phyloP scores from a whole-genome alignment of 202 grass and related monocot genomes.

The Bolboschoenoplectus hybrid region DNA sequence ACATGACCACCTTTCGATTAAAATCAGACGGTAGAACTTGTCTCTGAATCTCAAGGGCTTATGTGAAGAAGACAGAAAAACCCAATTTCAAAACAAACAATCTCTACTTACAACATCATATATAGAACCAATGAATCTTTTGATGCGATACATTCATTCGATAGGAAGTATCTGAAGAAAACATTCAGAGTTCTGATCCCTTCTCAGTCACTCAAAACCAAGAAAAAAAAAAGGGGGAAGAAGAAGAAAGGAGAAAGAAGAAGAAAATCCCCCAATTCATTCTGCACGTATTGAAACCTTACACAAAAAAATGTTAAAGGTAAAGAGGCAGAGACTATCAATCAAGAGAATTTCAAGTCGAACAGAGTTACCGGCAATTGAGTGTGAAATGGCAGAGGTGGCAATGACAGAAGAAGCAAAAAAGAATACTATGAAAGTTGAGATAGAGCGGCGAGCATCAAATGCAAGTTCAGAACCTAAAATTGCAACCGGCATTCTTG shows the following conservation, averaged over 20 bases:
- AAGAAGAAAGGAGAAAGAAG: background rate
- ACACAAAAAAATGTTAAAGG: conserved; percentile 11
- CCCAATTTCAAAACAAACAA: conserved; percentile 10
- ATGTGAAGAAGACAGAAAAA: background rate
- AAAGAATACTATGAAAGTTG: background rate
- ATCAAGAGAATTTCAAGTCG: conserved; percentile 37
- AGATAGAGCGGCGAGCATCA: background rate
- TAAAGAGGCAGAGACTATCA: conserved; percentile 39
- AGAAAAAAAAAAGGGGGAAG: background rate
- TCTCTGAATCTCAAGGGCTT: background rate
- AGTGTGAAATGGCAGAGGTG: background rate
- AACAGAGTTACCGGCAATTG: conserved; percentile 23
- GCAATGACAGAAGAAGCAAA: background rate
- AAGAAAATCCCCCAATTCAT: background rate
- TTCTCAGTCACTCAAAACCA: background rate
- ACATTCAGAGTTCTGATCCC: background rate
- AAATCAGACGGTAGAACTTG: background rate
- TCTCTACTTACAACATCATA: conserved; percentile 11
- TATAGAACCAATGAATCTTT: conserved; percentile 19
- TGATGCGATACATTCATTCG: background rate
- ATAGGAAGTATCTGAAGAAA: background rate
- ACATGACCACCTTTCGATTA: background rate
- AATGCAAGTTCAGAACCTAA: conserved; percentile 1
- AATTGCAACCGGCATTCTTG: background rate
- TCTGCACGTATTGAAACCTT: background rate